Evolutionary conservation across 2,329 filamentous ascomycete genomes (phyloP).

Genomic region (Phyllosticta ampelicida): DNA sequence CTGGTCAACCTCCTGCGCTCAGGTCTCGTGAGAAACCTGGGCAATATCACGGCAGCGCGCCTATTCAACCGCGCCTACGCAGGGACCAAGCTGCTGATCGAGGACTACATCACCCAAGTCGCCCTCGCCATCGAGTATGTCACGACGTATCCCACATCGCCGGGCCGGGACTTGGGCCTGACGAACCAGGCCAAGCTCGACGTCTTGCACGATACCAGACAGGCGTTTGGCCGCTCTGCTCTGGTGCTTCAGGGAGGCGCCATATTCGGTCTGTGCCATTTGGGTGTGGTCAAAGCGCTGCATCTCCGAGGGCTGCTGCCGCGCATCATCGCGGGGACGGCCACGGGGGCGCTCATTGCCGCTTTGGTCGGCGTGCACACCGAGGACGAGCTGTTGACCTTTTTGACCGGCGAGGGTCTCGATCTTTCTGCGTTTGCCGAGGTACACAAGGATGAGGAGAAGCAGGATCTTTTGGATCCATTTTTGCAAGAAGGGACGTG

Average conservation of each 20-base stretch:
- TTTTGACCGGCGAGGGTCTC: conserved; percentile 70
- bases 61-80: conserved; percentile 79
- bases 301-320: conserved; percentile 72
- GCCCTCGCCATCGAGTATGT: conserved; percentile 73
- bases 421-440: conserved; percentile 68
- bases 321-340: conserved; percentile 83
- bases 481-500: conserved; percentile 17
- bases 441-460: conserved; percentile 16
- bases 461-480: conserved; percentile 14
- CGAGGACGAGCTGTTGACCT: conserved; percentile 67
- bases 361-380: conserved; percentile 80
- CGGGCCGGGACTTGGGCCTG: conserved; percentile 39
- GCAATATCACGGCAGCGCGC: conserved; percentile 72
- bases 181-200: conserved; percentile 73
- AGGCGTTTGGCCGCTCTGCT: conserved; percentile 78
- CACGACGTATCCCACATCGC: conserved; percentile 51
- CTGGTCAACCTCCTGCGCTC: conserved; percentile 73
- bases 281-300: conserved; percentile 82
- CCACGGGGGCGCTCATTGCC: conserved; percentile 80
- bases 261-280: conserved; percentile 81
- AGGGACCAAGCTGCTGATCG: conserved; percentile 81
- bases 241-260: conserved; percentile 82
- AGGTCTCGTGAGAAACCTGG: conserved; percentile 69
- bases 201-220: conserved; percentile 74
- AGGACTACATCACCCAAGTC: conserved; percentile 80